A percentile compares a stretch with the other conserved stretches of the same genome.
Evolutionary conservation across 2,329 filamentous ascomycete genomes (phyloP).

Genomic region (Polychaeton citri): DNA sequence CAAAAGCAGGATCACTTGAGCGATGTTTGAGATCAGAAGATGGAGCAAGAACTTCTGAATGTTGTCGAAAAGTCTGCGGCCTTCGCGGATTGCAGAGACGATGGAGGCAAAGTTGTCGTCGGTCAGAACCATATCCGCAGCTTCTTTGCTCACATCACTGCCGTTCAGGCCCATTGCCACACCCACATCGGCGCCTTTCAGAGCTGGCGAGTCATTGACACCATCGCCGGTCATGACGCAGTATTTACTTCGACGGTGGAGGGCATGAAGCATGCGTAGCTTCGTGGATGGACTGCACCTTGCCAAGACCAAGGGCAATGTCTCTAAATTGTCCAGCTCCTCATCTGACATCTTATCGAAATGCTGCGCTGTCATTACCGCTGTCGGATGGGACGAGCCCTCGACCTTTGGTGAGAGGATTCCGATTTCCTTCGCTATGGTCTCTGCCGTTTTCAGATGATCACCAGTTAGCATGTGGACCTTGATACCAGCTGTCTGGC

Average conservation of each 20-base stretch:
- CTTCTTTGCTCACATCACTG: constrained; percentile 31
- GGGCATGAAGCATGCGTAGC: constrained; percentile 34
- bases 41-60: constrained; percentile 37
- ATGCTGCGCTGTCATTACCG: constrained; percentile 30
- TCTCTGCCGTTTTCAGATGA: constrained; percentile 31
- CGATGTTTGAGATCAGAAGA: constrained; percentile 35
- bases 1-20: constrained; percentile 34
- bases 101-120: constrained; percentile 34
- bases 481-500: constrained; percentile 33
- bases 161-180: constrained; percentile 33
- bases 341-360: constrained; percentile 32
- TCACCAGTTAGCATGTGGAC: constrained; percentile 39
- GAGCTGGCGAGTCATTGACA: constrained; percentile 32
- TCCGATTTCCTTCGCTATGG: constrained; percentile 34
- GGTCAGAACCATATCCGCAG: constrained; percentile 31
- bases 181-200: constrained; percentile 32
- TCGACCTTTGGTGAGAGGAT: constrained; percentile 22
- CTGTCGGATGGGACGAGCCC: constrained; percentile 15
- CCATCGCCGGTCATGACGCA: constrained; percentile 34
- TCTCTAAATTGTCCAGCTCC: constrained; percentile 28
- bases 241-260: constrained; percentile 27
- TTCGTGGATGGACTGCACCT: constrained; percentile 34
- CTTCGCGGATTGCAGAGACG: constrained; percentile 32
- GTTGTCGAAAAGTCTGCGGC: constrained; percentile 33
- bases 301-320: constrained; percentile 31